Evolutionary conservation across 495 filamentous ascomycete species (phyloP).

Genomic region (Xylaria venustula): DNA sequence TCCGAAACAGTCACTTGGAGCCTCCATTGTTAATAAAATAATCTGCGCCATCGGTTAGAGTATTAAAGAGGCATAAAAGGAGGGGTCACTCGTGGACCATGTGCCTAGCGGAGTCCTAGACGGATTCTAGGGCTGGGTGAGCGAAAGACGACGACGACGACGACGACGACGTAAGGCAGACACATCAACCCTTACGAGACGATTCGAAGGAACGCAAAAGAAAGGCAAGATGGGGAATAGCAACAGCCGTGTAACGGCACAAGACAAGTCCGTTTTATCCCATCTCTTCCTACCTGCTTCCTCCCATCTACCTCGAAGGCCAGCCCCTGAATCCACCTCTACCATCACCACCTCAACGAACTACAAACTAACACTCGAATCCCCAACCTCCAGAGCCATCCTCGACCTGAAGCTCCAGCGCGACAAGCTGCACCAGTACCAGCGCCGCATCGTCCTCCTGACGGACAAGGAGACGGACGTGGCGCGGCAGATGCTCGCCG

Average conservation of each 20-base stretch:
- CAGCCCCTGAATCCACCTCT: neutral
- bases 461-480: constrained; percentile 79
- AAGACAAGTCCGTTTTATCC: constrained; percentile 39
- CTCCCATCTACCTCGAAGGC: neutral
- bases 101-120: constrained; percentile 25
- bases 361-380: neutral
- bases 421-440: constrained; percentile 93
- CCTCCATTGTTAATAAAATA: neutral
- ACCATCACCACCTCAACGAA: neutral
- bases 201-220: neutral
- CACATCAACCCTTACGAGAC: neutral
- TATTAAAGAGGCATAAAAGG: neutral
- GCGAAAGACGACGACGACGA: neutral
- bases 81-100: constrained; percentile 19
- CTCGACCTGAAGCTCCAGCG: constrained; percentile 96
- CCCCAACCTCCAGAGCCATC: constrained; percentile 61
- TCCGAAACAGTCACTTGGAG: neutral
- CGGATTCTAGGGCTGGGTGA: constrained; percentile 29
- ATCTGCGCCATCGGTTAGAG: neutral
- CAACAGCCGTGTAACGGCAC: constrained; percentile 45
- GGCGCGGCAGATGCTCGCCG: constrained; percentile 74
- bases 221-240: constrained; percentile 40
- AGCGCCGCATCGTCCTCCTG: constrained; percentile 78
- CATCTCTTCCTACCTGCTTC: neutral
- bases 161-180: neutral